Evolutionary conservation across 495 filamentous ascomycete species (phyloP), one percentile per base, ranked within the genome.

Genomic region (Aspergillus sclerotioniger): DNA sequence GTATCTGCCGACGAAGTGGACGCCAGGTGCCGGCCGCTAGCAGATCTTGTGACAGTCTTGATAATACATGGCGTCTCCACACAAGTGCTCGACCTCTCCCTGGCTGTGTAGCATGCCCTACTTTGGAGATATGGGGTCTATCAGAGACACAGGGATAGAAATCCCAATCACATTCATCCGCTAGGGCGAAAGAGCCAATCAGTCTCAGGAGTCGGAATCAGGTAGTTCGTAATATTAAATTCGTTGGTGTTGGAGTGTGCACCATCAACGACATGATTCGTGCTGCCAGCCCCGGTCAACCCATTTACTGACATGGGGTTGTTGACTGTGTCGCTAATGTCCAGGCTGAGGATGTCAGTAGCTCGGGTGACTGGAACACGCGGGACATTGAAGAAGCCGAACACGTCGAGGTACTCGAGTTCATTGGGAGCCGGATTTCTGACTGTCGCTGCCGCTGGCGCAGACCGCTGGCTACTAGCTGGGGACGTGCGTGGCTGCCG

Each of bases 301-400:
- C 74, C 76, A 57, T 76, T 68, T 20, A 77, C 75, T 0, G 76
- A 75, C 71, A 76, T 76, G 3, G 74, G 74, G 56, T 78, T 70
- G 8, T 63, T 62, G 8, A 71, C 69, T 13, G 70, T n/a, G 0
- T 67, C 69, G 10, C 62, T 57, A 4, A 76, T 73, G 20, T 72
- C 68, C 8, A 76, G 52, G 43, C 64, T 58, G 25, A 53, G 46
- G 5, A 69, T 58, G 32, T 72, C 73, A n/a, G 70, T 61, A 3
- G 68, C 67, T 4, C 71, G 62, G 1, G 69, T 48, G 8, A 66
- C 59, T 12, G 89, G 87, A 8, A 94, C 75, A 16, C 90, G 77
- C 4, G 91, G 91, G 45, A 94, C 83, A 70, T 95, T 95, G 77
- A 95, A 96, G 73, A 92, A 95, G 59, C 92, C 89, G 68, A 96